These are phyloP conservation scores for Aspergillus fijiensis DNA, from an alignment of 2,329 filamentous ascomycete species.

Conservation along the genomic window DNA sequence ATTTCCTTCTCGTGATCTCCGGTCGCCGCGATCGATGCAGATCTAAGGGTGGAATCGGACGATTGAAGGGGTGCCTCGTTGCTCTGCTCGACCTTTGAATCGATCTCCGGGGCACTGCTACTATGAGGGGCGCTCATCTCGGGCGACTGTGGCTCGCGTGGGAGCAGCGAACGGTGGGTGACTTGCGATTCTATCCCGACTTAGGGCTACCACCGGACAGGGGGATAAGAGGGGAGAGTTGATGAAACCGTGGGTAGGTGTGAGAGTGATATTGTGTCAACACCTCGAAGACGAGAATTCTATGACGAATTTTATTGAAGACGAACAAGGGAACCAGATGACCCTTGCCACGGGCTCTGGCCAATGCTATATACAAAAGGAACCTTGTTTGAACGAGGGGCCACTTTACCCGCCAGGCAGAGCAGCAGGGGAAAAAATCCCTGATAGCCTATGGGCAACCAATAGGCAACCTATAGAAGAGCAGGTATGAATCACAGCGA, in stretches of 20 bases:
- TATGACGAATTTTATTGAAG: no score
- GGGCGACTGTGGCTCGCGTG: background rate
- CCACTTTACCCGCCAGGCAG: background rate
- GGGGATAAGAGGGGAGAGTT: background rate
- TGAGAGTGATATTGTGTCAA: background rate
- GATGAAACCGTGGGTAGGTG: background rate
- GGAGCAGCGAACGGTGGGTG: background rate
- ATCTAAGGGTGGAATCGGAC: conserved; percentile 14
- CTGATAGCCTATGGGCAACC: background rate
- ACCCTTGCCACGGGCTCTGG: background rate
- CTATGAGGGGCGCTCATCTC: conserved; percentile 8
- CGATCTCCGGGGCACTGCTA: conserved; percentile 1
- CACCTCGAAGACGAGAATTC: background rate
- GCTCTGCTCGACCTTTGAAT: conserved; percentile 8
- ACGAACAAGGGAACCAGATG: background rate
- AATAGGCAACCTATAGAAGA: background rate
- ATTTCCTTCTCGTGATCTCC: conserved; percentile 10
- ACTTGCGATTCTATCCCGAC: background rate
- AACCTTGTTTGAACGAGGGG: background rate
- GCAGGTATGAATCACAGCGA: background rate
- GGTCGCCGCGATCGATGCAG: conserved; percentile 10
- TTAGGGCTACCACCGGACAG: background rate
- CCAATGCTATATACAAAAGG: background rate
- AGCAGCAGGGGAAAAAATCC: background rate
- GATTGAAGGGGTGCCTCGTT: conserved; percentile 10